Evolutionary conservation across 495 filamentous ascomycete genomes (phyloP).

Genomic region (Letharia lupina): DNA sequence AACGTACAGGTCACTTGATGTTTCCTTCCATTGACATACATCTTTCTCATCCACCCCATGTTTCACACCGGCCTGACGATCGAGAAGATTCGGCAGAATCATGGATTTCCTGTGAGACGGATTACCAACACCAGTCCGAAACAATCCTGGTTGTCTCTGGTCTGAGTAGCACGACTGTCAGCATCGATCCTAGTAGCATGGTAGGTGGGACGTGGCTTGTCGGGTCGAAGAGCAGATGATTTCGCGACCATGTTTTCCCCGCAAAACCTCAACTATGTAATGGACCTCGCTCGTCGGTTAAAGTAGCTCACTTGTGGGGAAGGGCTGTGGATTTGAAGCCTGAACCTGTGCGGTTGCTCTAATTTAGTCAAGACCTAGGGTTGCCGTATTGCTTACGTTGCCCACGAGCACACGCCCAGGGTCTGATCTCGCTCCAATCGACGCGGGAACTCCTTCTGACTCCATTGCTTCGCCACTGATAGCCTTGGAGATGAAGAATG

Average conservation of each 20-base stretch:
- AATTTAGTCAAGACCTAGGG: background rate
- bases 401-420: too few species aligned
- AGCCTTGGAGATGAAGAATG: too few species aligned
- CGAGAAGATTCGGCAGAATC: slow-evolving; percentile 20
- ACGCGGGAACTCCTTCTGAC: too few species aligned
- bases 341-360: background rate
- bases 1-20: slow-evolving; percentile 64
- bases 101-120: slow-evolving; percentile 59
- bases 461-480: too few species aligned
- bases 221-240: slow-evolving; percentile 13
- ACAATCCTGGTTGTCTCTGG: slow-evolving; percentile 69
- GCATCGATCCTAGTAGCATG: slow-evolving; percentile 55
- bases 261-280: too few species aligned
- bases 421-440: too few species aligned
- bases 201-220: slow-evolving; percentile 53
- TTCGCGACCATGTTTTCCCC: slow-evolving; percentile 38
- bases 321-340: background rate
- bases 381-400: background rate
- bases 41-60: background rate
- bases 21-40: slow-evolving; percentile 70
- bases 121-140: slow-evolving; percentile 68
- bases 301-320: background rate
- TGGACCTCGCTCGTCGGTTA: slow-evolving; percentile 23
- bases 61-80: slow-evolving; percentile 26
- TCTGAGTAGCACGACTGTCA: slow-evolving; percentile 66